phyloP scores from a whole-genome alignment of 1,284 basidiomycete species.

The Gymnopus androsaceus region DNA sequence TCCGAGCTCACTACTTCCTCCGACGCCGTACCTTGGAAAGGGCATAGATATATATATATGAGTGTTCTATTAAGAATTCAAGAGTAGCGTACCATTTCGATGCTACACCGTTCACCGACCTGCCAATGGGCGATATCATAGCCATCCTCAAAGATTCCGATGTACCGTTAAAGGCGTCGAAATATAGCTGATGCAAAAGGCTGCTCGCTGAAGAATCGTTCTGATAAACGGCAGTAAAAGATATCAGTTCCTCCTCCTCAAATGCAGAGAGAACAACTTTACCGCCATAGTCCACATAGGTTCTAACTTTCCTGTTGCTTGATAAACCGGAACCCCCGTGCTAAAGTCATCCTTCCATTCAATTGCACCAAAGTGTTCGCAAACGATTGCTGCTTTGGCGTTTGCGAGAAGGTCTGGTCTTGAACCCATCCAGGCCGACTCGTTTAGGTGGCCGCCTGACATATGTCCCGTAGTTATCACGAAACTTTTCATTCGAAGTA shows the following conservation, averaged over 20 bases:
- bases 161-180: constrained; percentile 29
- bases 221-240: constrained; percentile 13
- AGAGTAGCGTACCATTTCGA: constrained; percentile 25
- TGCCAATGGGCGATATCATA: constrained; percentile 26
- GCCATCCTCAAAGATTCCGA: constrained; percentile 29
- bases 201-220: constrained; percentile 23
- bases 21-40: constrained; percentile 27
- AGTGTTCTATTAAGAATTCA: background rate
- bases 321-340: constrained; percentile 25
- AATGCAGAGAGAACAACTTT: background rate
- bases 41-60: background rate
- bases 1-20: constrained; percentile 27
- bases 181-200: constrained; percentile 25
- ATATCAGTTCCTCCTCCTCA: background rate
- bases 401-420: constrained; percentile 25
- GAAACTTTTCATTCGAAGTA: constrained; percentile 22
- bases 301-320: constrained; percentile 28
- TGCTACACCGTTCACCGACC: constrained; percentile 22
- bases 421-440: constrained; percentile 30
- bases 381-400: constrained; percentile 28
- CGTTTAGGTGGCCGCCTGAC: constrained; percentile 24
- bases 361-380: constrained; percentile 32
- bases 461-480: constrained; percentile 32
- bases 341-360: constrained; percentile 30
- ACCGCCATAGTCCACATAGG: constrained; percentile 37